Conservation (phyloP, 345 rosid species). For the Eucalyptus marginata region DNA sequence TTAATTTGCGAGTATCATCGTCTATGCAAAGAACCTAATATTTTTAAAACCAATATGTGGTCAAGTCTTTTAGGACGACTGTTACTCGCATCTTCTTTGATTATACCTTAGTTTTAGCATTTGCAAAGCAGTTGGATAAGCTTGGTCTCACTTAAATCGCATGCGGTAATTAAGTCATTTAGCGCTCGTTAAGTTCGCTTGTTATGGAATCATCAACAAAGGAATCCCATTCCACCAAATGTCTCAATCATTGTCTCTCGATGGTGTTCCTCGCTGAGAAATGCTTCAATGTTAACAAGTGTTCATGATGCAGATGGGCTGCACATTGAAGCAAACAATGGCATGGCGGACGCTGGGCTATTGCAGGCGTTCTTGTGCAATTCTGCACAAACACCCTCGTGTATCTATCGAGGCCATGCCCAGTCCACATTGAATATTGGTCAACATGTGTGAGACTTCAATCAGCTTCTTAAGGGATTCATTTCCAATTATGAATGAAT, state of each 20-base stretch:
- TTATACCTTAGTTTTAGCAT: not conserved
- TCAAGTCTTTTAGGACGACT: not conserved
- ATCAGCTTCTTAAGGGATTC: not conserved
- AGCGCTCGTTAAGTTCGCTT: not conserved
- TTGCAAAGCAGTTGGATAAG: not conserved
- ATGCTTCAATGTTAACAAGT: not conserved
- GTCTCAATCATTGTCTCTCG: not conserved
- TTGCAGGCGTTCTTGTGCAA: not conserved
- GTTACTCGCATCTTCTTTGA: not conserved
- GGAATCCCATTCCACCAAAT: not conserved
- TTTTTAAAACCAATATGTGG: not conserved
- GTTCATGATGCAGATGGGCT: not conserved
- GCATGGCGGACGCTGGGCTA: not conserved
- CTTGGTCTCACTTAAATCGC: not conserved
- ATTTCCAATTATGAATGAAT: not conserved
- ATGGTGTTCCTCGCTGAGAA: not conserved
- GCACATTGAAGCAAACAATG: not conserved
- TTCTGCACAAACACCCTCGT: not conserved
- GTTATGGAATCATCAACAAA: not conserved
- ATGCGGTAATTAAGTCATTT: not conserved
- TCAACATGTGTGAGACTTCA: not conserved
- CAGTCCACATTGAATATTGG: not conserved
- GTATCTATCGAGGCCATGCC: not conserved
- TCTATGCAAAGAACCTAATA: not conserved
- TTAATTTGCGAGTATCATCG: not conserved